phyloP scores from a whole-genome alignment of 2,329 filamentous ascomycete species.

The Diaporthe sp. region DNA sequence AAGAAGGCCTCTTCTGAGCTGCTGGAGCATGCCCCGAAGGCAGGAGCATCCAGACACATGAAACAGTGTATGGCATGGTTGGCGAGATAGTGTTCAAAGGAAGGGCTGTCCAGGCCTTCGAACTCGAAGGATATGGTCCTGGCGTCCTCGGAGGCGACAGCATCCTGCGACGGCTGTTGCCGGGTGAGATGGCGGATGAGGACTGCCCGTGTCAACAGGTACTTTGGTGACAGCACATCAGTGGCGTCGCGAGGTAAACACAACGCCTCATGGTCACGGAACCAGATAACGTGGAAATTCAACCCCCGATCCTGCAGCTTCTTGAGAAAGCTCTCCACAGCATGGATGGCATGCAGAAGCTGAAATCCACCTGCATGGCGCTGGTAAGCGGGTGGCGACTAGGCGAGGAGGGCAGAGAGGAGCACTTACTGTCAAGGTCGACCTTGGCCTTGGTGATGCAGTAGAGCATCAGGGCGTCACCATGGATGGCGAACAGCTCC shows the following conservation, averaged over 20 bases:
- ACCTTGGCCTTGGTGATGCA: constrained; percentile 73
- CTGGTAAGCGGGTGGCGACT: background rate
- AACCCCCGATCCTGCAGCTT: constrained; percentile 74
- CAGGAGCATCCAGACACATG: constrained; percentile 75
- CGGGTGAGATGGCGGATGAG: constrained; percentile 73
- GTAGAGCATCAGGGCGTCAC: constrained; percentile 77
- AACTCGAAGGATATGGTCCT: constrained; percentile 53
- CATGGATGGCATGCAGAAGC: constrained; percentile 77
- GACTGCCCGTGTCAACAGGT: constrained; percentile 71
- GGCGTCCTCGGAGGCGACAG: background rate
- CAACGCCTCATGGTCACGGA: constrained; percentile 67
- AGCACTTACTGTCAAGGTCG: constrained; percentile 68
- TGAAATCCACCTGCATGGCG: constrained; percentile 70
- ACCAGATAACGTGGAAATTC: constrained; percentile 80
- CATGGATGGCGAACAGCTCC: constrained; percentile 80
- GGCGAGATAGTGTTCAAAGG: constrained; percentile 69
- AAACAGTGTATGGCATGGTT: constrained; percentile 73
- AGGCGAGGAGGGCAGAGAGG: background rate
- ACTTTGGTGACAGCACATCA: constrained; percentile 58
- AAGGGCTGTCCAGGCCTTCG: constrained; percentile 57
- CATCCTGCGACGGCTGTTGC: constrained; percentile 13
- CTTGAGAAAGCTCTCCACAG: constrained; percentile 75
- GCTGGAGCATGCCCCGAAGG: constrained; percentile 40
- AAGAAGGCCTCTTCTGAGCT: constrained; percentile 47
- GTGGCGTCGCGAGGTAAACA: constrained; percentile 64